Evolutionary conservation across 345 rosid genomes (phyloP).

Genomic region (Eucalyptus sp.): DNA sequence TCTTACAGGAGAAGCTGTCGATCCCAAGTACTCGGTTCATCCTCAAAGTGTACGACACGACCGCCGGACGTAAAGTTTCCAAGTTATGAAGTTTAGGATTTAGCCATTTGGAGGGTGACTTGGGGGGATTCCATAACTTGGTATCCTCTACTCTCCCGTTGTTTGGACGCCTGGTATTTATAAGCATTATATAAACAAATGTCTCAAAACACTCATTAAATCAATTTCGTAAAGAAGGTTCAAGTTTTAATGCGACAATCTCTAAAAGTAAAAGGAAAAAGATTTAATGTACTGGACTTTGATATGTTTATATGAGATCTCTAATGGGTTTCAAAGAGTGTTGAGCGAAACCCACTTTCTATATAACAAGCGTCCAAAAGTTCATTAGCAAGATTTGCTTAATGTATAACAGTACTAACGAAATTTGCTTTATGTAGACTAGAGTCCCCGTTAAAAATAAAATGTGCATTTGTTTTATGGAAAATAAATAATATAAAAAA

Average conservation of each 20-base stretch:
- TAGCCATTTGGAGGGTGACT: not conserved
- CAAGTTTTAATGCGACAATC: not conserved
- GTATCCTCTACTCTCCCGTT: not conserved
- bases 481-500: too few relatives aligned
- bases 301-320: not conserved
- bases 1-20: constrained; percentile 31
- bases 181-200: not conserved
- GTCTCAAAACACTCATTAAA: not conserved
- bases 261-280: not conserved
- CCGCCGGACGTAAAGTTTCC: not conserved
- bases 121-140: not conserved
- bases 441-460: not conserved
- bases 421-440: not conserved
- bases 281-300: not conserved
- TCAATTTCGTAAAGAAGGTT: not conserved
- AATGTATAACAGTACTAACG: too few relatives aligned
- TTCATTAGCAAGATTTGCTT: not conserved
- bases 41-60: constrained; percentile 63
- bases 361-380: not conserved
- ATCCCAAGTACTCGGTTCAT: constrained; percentile 53
- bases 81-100: not conserved
- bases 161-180: not conserved
- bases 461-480: too few relatives aligned
- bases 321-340: not conserved
- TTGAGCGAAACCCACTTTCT: not conserved